These are phyloP conservation scores for Xylaria intraflava DNA, from an alignment of 495 filamentous ascomycete species.

Conservation along the genomic window DNA sequence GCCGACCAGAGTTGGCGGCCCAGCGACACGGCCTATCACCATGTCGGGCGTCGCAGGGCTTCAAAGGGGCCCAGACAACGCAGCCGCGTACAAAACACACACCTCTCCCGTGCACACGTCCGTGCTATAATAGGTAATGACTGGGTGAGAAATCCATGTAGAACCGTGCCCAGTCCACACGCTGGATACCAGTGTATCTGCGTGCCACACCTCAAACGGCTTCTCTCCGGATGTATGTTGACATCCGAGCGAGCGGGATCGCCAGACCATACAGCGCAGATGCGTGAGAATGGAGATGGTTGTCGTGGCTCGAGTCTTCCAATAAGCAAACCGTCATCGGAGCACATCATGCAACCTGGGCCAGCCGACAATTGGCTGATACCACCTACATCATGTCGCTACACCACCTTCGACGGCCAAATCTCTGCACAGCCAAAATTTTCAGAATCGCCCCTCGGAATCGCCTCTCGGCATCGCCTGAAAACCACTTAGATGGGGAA, in stretches of 20 bases:
- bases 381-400: not conserved
- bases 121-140: not conserved
- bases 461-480: not conserved
- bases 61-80: too few relatives aligned
- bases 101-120: too few relatives aligned
- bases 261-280: not conserved
- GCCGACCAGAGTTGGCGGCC: too few relatives aligned
- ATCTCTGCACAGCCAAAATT: not conserved
- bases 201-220: conserved; percentile 4
- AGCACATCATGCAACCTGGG: conserved; percentile 1
- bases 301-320: conserved; percentile 5
- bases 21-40: too few relatives aligned
- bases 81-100: too few relatives aligned
- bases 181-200: too few relatives aligned
- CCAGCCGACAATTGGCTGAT: conserved; percentile 2
- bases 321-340: conserved; percentile 9
- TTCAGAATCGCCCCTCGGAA: not conserved
- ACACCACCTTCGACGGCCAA: conserved; percentile 2
- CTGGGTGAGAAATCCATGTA: not conserved
- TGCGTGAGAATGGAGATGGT: not conserved
- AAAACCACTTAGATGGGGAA: not conserved
- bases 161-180: too few relatives aligned
- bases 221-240: not conserved
- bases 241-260: conserved; percentile 2
- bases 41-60: too few relatives aligned